A percentile compares a stretch with the other conserved stretches of the same genome.
Conservation (phyloP, 176 grass and related monocot species). For the Pontederia crassipes region DNA sequence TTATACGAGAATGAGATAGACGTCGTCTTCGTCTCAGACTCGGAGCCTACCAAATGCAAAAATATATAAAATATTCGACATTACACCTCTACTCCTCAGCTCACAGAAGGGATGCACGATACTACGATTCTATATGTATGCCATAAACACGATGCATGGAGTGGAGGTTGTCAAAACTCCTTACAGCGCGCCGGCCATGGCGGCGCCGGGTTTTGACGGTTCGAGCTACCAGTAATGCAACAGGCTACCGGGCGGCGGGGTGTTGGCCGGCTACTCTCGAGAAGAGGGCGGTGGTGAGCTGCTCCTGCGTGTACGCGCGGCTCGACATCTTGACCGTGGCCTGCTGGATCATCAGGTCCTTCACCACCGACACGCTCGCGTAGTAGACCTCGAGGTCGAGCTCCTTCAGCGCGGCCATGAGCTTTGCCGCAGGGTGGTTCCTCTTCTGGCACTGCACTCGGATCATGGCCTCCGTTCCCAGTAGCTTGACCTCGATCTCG, state of each 20-base stretch:
- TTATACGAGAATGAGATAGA: too few species aligned
- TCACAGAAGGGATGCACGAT: too few species aligned
- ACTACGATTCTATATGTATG: too few species aligned
- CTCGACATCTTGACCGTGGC: conserved; percentile 61
- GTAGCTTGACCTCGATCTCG: conserved; percentile 86
- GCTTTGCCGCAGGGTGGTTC: conserved; percentile 69
- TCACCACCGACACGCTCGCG: conserved; percentile 72
- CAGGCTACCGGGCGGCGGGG: background rate
- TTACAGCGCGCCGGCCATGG: too few species aligned
- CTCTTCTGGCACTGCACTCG: conserved; percentile 75
- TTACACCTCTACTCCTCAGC: too few species aligned
- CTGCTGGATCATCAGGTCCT: conserved; percentile 96
- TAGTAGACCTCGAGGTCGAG: conserved; percentile 84
- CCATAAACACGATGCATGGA: too few species aligned
- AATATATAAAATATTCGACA: too few species aligned
- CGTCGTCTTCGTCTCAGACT: too few species aligned
- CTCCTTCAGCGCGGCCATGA: conserved; percentile 60
- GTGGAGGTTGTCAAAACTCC: too few species aligned
- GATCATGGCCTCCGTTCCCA: conserved; percentile 70
- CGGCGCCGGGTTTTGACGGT: too few species aligned
- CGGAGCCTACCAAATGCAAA: too few species aligned
- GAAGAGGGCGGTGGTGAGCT: conserved; percentile 61
- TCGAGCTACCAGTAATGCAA: too few species aligned
- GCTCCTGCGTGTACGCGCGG: conserved; percentile 62
- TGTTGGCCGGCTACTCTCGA: conserved; percentile 28